phyloP scores from a whole-genome alignment of 129 eudicot genomes.

The Chrysanthemum makinoi region DNA sequence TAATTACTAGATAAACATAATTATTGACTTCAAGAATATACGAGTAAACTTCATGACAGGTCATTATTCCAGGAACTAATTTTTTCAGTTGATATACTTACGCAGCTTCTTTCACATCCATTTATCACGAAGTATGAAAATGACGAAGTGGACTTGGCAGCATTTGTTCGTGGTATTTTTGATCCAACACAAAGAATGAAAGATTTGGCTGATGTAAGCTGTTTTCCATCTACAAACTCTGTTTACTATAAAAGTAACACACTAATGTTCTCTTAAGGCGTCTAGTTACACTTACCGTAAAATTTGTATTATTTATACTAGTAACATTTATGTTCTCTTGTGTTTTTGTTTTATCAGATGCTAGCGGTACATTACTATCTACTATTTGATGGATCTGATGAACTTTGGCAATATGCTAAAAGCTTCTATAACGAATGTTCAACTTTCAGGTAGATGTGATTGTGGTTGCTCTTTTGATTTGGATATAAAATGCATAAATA shows the following conservation, averaged over 20 bases:
- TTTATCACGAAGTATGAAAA: slow-evolving; percentile 60
- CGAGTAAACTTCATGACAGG: background rate
- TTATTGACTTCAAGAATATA: background rate
- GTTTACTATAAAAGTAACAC: background rate
- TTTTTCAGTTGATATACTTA: slow-evolving; percentile 1
- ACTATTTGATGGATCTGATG: slow-evolving; percentile 91
- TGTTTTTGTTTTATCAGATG: slow-evolving; percentile 62
- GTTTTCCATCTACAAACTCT: slow-evolving; percentile 10
- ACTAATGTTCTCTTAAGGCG: too few species aligned
- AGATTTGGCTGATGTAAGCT: slow-evolving; percentile 94
- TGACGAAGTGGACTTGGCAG: slow-evolving; percentile 60
- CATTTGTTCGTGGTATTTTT: slow-evolving; percentile 75
- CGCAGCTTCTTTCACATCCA: slow-evolving; percentile 91
- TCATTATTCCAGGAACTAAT: slow-evolving; percentile 13
- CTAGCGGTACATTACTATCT: slow-evolving; percentile 91
- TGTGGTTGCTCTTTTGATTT: background rate
- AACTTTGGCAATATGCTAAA: slow-evolving; percentile 83
- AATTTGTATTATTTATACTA: too few species aligned
- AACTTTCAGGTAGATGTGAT: slow-evolving; percentile 58
- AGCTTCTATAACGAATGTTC: slow-evolving; percentile 63
- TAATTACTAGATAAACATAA: background rate
- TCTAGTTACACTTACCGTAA: too few species aligned
- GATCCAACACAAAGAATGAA: slow-evolving; percentile 94
- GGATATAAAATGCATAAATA: background rate
- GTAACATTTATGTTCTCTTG: background rate